These are phyloP conservation scores for Trichoderma koningii DNA, from an alignment of 2,329 filamentous ascomycete genomes.

Conservation along the genomic window DNA sequence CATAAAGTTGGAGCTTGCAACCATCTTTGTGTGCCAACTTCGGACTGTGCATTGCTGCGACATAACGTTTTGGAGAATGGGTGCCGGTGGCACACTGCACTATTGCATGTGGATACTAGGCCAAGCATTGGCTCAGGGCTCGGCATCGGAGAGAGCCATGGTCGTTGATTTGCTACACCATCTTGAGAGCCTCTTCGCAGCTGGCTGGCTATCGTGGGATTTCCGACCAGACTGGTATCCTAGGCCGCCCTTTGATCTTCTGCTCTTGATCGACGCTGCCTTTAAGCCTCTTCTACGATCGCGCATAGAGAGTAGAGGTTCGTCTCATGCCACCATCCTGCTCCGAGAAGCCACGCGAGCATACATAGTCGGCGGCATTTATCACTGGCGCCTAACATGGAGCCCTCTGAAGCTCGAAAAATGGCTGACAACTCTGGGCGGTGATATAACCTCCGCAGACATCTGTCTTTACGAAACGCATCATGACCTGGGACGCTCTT, in stretches of 20 bases:
- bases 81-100: not conserved
- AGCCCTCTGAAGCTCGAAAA: too few relatives aligned
- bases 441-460: not conserved
- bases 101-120: not conserved
- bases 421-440: not conserved
- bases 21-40: not conserved
- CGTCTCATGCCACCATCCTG: not conserved
- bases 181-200: not conserved
- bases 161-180: not conserved
- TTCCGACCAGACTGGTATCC: not conserved
- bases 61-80: too few relatives aligned
- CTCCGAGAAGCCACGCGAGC: not conserved
- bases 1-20: not conserved
- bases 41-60: not conserved
- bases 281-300: not conserved
- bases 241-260: not conserved
- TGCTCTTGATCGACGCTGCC: not conserved
- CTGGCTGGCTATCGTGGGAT: not conserved
- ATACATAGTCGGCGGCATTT: too few relatives aligned
- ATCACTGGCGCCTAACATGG: too few relatives aligned
- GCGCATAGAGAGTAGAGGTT: not conserved
- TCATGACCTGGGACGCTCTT: too few relatives aligned
- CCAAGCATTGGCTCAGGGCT: not conserved
- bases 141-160: rapidly evolving
- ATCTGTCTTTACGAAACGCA: not conserved